Percentiles rank a stretch among this genome's conserved stretches.
These are phyloP conservation scores for Effrenium voratum DNA, from an alignment of 73 alveolate genomes.

Conservation along the genomic window DNA sequence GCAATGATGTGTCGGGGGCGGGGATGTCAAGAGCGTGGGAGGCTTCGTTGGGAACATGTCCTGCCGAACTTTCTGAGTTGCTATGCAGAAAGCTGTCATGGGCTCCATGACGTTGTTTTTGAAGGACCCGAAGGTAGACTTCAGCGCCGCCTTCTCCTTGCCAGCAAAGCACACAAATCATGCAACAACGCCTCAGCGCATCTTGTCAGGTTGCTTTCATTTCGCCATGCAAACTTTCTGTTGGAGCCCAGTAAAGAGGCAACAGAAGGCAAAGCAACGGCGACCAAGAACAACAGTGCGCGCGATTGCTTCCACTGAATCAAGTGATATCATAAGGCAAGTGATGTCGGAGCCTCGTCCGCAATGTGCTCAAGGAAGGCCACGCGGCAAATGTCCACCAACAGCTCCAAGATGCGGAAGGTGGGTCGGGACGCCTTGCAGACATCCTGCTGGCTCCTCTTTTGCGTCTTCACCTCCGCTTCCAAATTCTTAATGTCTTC, in stretches of 20 bases:
- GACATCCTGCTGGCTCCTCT: background rate
- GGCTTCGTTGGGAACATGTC: too few species aligned
- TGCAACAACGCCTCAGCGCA: background rate
- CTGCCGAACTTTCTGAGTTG: slow-evolving; percentile 33
- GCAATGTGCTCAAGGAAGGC: slow-evolving; percentile 56
- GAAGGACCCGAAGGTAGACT: slow-evolving; percentile 29
- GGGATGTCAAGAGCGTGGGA: too few species aligned
- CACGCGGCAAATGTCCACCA: slow-evolving; percentile 35
- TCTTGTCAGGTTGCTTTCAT: background rate
- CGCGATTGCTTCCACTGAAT: too few species aligned
- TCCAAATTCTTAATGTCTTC: background rate
- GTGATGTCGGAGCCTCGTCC: background rate
- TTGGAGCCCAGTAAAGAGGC: too few species aligned
- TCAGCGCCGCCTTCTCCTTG: slow-evolving; percentile 48
- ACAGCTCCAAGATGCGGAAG: background rate
- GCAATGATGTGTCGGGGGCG: too few species aligned
- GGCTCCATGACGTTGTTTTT: slow-evolving; percentile 3
- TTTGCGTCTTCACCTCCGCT: background rate
- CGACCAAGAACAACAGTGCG: too few species aligned
- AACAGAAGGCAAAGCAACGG: too few species aligned
- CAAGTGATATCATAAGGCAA: too few species aligned
- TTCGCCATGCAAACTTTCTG: background rate
- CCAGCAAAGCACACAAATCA: background rate
- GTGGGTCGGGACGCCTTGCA: slow-evolving; percentile 26
- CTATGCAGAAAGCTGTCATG: background rate